phyloP scores from a whole-genome alignment of 768 basidiomycete species.

The Sistotremastrum suecicum region DNA sequence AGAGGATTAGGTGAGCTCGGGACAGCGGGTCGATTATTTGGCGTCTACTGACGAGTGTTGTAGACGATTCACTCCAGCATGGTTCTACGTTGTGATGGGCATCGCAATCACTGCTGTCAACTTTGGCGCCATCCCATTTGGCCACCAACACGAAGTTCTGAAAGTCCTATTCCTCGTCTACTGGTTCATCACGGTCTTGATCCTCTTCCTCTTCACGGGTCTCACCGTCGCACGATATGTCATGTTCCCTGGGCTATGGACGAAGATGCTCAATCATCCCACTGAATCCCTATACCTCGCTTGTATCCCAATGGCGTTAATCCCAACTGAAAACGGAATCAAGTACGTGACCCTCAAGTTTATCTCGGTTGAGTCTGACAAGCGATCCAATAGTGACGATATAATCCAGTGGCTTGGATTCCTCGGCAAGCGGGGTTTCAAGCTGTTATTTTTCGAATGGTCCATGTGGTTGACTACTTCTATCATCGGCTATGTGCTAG shows the following conservation, averaged over 20 bases:
- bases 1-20: no score
- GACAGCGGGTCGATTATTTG: no score
- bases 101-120: constrained; percentile 2
- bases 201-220: constrained; percentile 1
- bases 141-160: constrained; percentile 1
- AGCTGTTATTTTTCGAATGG: constrained; percentile 3
- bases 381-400: neutral
- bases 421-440: constrained; percentile 1
- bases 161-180: constrained; percentile 1
- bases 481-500: constrained; percentile 1
- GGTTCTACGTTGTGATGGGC: constrained; percentile 7
- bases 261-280: neutral
- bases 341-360: no score
- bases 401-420: neutral
- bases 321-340: neutral
- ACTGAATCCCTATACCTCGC: constrained; percentile 2
- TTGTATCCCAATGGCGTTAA: constrained; percentile 3
- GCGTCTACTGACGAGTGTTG: neutral
- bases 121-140: constrained; percentile 5
- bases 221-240: neutral
- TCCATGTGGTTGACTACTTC: constrained; percentile 3
- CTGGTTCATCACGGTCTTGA: constrained; percentile 1
- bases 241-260: constrained; percentile 1
- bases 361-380: no score
- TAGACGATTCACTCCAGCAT: constrained; percentile 6